phyloP scores from a whole-genome alignment of 2,329 filamentous ascomycete species.

The Fusarium sp. region DNA sequence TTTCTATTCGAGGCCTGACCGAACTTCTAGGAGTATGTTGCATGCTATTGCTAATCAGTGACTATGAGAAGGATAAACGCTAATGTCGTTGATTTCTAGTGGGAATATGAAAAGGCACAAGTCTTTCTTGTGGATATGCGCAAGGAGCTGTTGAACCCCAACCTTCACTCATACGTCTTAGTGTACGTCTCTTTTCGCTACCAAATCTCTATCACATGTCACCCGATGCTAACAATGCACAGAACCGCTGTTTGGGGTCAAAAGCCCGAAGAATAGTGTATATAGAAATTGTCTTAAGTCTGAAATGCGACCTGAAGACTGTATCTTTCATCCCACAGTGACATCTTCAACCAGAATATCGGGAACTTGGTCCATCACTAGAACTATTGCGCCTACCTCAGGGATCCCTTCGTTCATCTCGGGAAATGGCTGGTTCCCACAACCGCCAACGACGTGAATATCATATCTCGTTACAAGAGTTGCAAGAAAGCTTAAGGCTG shows the following conservation, averaged over 20 bases:
- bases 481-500: background rate
- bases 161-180: conserved; percentile 18
- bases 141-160: conserved; percentile 15
- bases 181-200: background rate
- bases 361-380: background rate
- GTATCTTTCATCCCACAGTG: background rate
- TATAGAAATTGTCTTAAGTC: background rate
- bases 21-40: conserved; percentile 39
- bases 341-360: background rate
- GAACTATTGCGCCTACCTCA: background rate
- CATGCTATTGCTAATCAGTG: too few relatives aligned
- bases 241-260: conserved; percentile 23
- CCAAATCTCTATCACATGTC: accelerated
- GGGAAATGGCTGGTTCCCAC: background rate
- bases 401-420: background rate
- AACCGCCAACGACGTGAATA: background rate
- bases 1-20: conserved; percentile 39
- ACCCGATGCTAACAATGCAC: background rate
- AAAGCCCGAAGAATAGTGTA: conserved; percentile 4
- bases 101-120: conserved; percentile 22
- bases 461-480: conserved; percentile 7
- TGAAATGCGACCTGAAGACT: too few relatives aligned
- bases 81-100: background rate
- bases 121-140: conserved; percentile 19
- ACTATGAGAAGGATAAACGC: background rate